These are phyloP conservation scores for Elaeagnus macrophylla DNA, from an alignment of 306 rosid species.

Conservation along the genomic window DNA sequence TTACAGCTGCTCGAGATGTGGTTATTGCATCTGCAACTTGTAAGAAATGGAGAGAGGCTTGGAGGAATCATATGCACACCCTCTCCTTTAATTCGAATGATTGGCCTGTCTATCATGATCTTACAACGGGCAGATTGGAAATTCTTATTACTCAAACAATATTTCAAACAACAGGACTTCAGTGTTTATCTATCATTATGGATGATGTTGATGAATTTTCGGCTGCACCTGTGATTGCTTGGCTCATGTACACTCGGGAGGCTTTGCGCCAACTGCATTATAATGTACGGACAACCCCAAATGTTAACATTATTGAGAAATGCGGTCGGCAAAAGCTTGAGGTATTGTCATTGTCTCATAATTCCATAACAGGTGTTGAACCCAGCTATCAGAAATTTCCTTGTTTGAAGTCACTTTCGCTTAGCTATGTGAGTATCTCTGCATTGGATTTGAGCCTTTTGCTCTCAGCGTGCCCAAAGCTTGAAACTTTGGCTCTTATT, in stretches of 20 bases:
- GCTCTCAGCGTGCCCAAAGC: constrained; percentile 54
- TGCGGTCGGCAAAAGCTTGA: constrained; percentile 64
- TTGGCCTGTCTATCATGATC: constrained; percentile 50
- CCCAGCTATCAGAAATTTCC: constrained; percentile 68
- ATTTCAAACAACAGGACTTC: constrained; percentile 66
- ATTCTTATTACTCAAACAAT: constrained; percentile 74
- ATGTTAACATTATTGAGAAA: constrained; percentile 53
- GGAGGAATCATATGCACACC: constrained; percentile 52
- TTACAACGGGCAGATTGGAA: constrained; percentile 46
- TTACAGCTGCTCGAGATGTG: constrained; percentile 62
- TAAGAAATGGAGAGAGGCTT: constrained; percentile 63
- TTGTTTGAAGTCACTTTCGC: constrained; percentile 56
- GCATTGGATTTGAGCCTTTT: constrained; percentile 69
- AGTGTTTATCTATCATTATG: constrained; percentile 52
- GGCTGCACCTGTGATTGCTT: constrained; percentile 62
- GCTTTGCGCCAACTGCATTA: constrained; percentile 42
- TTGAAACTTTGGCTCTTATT: constrained; percentile 47
- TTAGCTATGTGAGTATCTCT: constrained; percentile 51
- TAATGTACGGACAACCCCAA: constrained; percentile 53
- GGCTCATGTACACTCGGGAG: constrained; percentile 75
- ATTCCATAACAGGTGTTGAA: constrained; percentile 56
- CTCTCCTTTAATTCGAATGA: constrained; percentile 63
- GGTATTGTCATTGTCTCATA: constrained; percentile 45
- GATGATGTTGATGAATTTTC: constrained; percentile 66
- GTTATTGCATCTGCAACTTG: constrained; percentile 78